A percentile compares a stretch with the other conserved stretches of the same genome.
These are phyloP conservation scores for Spencermartinsiella europaea DNA, from an alignment of 805 yeast species.

Conservation along the genomic window DNA sequence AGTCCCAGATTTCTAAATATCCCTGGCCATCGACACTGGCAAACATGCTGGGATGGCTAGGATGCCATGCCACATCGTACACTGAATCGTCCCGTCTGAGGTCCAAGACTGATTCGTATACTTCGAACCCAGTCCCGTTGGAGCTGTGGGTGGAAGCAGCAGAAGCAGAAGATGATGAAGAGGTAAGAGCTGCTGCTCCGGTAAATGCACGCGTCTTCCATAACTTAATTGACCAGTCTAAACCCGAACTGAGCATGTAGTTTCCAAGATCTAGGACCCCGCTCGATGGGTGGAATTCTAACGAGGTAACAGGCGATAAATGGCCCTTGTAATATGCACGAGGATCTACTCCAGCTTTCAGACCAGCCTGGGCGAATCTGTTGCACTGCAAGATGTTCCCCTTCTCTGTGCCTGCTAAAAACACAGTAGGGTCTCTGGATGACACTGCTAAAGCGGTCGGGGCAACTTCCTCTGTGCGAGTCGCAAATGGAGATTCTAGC, in stretches of 20 bases:
- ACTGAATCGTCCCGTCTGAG: slow-evolving; percentile 29
- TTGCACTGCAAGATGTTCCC: slow-evolving; percentile 33
- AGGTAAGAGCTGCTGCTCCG: background rate
- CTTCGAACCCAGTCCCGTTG: slow-evolving; percentile 7
- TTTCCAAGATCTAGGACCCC: slow-evolving; percentile 26
- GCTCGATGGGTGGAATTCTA: slow-evolving; percentile 25
- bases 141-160: slow-evolving; percentile 1
- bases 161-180: background rate
- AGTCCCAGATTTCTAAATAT: slow-evolving; percentile 36
- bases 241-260: slow-evolving; percentile 28
- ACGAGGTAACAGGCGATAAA: slow-evolving; percentile 32
- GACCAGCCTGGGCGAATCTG: slow-evolving; percentile 29
- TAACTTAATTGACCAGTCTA: slow-evolving; percentile 36
- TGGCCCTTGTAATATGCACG: slow-evolving; percentile 28
- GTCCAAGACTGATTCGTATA: slow-evolving; percentile 22
- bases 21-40: slow-evolving; percentile 35
- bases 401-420: slow-evolving; percentile 36
- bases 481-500: slow-evolving; percentile 25
- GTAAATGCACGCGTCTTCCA: slow-evolving; percentile 26
- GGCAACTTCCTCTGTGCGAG: slow-evolving; percentile 24
- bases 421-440: slow-evolving; percentile 28
- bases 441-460: slow-evolving; percentile 28
- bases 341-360: slow-evolving; percentile 29
- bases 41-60: slow-evolving; percentile 30
- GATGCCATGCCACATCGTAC: slow-evolving; percentile 37